Evolutionary conservation across 2,329 filamentous ascomycete genomes (phyloP), one percentile per base, ranked within the genome.

Genomic region (Pestalotiopsis sp.): DNA sequence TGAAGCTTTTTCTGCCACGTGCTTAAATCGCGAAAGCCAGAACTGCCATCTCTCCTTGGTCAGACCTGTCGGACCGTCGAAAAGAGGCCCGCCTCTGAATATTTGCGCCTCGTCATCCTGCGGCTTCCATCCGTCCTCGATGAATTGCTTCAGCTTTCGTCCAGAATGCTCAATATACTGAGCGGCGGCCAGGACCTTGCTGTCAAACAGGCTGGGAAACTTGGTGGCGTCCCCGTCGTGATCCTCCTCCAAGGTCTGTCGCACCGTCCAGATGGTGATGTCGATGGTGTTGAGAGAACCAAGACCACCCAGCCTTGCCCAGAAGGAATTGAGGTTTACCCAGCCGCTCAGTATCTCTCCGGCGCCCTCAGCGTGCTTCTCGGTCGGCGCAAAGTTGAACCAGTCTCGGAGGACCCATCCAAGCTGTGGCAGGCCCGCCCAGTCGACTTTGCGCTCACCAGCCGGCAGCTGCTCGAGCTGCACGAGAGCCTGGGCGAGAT

Each of bases 251-350:
- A 78, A 68, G 22, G 73, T 74, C 3, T 67, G 69, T 9, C 76
- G 68, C 61, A 78, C 52, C 71, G 75, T 75, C 76, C 75, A 77
- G 24, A 78, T 69, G 9, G 71, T 69, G 9, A 71, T 70, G 24
- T 68, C 73, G 2, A 64, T 56, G 3, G 67, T 67, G n/a, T 68
- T 56, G 0, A 70, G 64, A 11, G 76, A 67, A 2, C 71, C 74
- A 14, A 72, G 72, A 40, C 71, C 71, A 2, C 73, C 65, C 5
- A 77, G 70, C 20, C 68, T 70, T 11, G 76, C 75, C 1, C 70
- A 68, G 68, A 78, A 76, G 14, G 76, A 74, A 62, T 77, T 74
- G 56, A 76, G 74, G 1, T 73, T 72, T 13, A 77, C 56, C 69
- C 71, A 73, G 1, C 67, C 63, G 1, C 35, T 35, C 5, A 66